Evolutionary conservation across 1,139 yeast species (phyloP).

Genomic region (Torulaspora globosa): DNA sequence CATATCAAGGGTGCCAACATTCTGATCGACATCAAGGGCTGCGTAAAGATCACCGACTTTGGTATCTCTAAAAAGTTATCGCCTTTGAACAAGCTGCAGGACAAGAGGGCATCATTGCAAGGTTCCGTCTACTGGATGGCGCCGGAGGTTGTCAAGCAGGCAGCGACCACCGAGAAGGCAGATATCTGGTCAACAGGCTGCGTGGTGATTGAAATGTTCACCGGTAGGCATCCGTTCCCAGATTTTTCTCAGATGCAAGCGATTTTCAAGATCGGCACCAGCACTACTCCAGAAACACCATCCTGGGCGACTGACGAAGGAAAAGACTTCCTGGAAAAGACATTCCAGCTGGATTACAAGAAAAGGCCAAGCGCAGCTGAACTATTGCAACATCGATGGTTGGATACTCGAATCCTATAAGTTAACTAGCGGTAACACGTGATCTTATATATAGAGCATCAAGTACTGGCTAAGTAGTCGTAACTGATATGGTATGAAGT

Average conservation of each 20-base stretch:
- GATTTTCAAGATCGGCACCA: conserved; percentile 84
- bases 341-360: conserved; percentile 72
- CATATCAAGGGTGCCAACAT: conserved; percentile 94
- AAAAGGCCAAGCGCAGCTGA: conserved; percentile 72
- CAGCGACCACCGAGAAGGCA: conserved; percentile 82
- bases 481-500: neutral
- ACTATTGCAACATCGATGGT: conserved; percentile 51
- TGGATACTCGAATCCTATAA: conserved; percentile 26
- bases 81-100: conserved; percentile 31
- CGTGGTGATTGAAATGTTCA: conserved; percentile 85
- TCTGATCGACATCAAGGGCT: conserved; percentile 82
- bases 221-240: conserved; percentile 93
- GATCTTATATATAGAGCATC: neutral
- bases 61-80: conserved; percentile 77
- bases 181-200: conserved; percentile 97
- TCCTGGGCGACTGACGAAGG: conserved; percentile 71
- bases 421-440: neutral
- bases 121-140: conserved; percentile 99
- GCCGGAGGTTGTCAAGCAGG: conserved; percentile 91
- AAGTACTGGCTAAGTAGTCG: neutral
- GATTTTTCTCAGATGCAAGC: conserved; percentile 96
- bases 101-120: conserved; percentile 76
- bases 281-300: conserved; percentile 72
- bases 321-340: conserved; percentile 55
- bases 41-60: conserved; percentile 88